Percentiles rank a stretch among this genome's conserved stretches.
phyloP scores from a whole-genome alignment of 331 rosid genomes.

The Malus hybrid region DNA sequence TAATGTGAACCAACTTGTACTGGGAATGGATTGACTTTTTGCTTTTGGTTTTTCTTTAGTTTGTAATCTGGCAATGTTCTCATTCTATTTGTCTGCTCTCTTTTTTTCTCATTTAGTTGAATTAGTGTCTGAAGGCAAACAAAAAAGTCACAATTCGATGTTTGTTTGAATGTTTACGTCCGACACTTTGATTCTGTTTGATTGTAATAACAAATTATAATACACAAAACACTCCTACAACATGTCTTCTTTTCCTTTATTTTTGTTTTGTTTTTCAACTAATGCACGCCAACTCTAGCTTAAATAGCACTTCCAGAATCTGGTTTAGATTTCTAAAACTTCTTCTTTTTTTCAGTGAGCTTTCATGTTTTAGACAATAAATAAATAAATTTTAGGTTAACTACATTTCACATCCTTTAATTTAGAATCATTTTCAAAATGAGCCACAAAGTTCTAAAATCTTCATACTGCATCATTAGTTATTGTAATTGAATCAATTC shows the following conservation, averaged over 20 bases:
- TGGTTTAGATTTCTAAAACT: too few species aligned
- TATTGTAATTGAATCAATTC: neutral
- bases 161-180: neutral
- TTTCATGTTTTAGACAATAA: too few species aligned
- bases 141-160: neutral
- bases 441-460: neutral
- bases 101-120: neutral
- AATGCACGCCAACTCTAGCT: neutral
- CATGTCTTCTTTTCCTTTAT: neutral
- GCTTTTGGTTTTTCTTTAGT: neutral
- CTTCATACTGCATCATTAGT: neutral
- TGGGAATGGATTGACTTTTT: constrained; percentile 22
- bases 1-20: constrained; percentile 17
- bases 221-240: neutral
- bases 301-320: neutral
- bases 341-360: too few species aligned
- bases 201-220: neutral
- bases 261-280: neutral
- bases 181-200: neutral
- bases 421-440: too few species aligned
- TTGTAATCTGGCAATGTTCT: neutral
- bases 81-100: constrained; percentile 1
- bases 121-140: neutral
- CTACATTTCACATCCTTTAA: too few species aligned
- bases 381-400: too few species aligned